Base-by-base conservation (phyloP, 1,284 basidiomycete genomes). In the Cryptococcus sp. region DNA sequence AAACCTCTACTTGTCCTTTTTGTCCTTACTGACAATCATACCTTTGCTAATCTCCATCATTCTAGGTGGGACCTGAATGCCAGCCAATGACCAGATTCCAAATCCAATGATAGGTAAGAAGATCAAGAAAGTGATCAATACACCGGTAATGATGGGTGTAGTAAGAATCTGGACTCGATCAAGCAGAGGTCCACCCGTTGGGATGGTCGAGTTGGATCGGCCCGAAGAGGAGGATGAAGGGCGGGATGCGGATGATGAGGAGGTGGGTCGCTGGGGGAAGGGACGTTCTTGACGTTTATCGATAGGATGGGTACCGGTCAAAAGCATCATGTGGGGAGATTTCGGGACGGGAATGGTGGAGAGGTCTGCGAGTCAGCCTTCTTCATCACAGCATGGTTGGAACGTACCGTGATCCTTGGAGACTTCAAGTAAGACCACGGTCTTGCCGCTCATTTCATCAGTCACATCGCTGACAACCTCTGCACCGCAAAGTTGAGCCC, bases 161-260 rank as follows among this genome's bases (percentile, higher is more conserved):
- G 88, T 88, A 49, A 91, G 81, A 45, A 91, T 78, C 65, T 88
- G 85, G 68, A 88, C 88, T 42, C 79, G 80, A 54, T 85, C 81
- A 39, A 90, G 78, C 13, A 70, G 50, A 7, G 70, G 63, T 14
- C 56, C 66, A 39, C 54, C 53, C 24, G 59, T 56, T 22, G 58
- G 59, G 52, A 62, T 56, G 7, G 64, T 63, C 7, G 60, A 52
- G 51, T 69, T 66, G 48, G 36, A 51, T 22, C 48, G 45, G 16
- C 24, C 24, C n/a, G 50, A 21, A 9, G 47, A 42, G 4, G 54
- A 48, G 39, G 56, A 47, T 16, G 44, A 21, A 1, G 48, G 49
- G 24, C 53, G 34, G 13, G 57, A 55, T 11, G 47, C 19, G 16
- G 50, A 31, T 31, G 52, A 42, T 28, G 41, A 44, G 31, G 55